Evolutionary conservation across 116 monocot genomes (phyloP), one percentile per base, ranked within the genome.

Genomic region (Cymodocea nodosa): DNA sequence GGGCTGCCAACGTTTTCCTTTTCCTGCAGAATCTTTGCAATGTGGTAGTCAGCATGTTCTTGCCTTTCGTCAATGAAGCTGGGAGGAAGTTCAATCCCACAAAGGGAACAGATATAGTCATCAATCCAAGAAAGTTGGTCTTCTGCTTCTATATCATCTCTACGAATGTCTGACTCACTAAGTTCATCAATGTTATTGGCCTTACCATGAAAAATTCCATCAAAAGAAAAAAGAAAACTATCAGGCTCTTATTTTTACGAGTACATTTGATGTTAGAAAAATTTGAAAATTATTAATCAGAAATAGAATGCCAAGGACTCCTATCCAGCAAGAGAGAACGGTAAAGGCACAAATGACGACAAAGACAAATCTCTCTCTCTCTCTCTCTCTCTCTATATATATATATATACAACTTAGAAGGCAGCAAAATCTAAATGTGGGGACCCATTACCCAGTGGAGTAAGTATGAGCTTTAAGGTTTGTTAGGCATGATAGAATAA

Each of bases 31-130:
- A 60, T 79, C 76, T 81, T 71, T 2, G 99, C 99, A 24, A 99
- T 72, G 71, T 99, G 99, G 66, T 79, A 99, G 59, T 99, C 99
- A 30, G 69, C 72, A 67, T 99, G 99, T 61, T 99, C 92, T 76
- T 80, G 84, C 67, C 92, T 89, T 66, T 92, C 99, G 40, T 79
- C 79, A 37, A 69, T 69, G 63, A 92, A 92, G 58, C 83, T 80
- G 44, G 70, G 73, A 55, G 99, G 99, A 20, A 99, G 60, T 78
- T 92, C 84, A 57, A 79, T 70, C 39, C 86, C 89, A 78, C 92
- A 99, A 69, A 79, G 35, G 19, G 87, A 92, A 67, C 99, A 99
- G 30, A 89, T 89, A 39, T 87, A 92, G 59, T 70, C 92, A 60
- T 89, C 68, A 18, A 85, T 51, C 99, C 92, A 98, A 4, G 51